Conservation (phyloP, 2,329 filamentous ascomycete species). For the Penicillium sp. region DNA sequence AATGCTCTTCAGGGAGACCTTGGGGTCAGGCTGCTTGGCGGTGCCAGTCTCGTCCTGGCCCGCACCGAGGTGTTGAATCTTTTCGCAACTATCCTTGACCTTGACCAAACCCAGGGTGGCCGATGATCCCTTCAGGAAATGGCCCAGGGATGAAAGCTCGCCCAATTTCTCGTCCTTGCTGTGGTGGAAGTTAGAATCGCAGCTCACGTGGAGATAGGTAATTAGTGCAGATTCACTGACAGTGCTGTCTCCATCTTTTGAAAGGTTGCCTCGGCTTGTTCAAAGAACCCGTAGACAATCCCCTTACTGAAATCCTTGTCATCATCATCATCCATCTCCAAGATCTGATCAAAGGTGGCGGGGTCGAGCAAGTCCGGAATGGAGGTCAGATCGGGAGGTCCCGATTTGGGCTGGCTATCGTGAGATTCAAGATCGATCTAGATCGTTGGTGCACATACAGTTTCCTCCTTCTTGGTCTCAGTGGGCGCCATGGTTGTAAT, state of each 20-base stretch:
- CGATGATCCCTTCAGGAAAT: constrained; percentile 96
- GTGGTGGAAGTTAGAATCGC: constrained; percentile 2
- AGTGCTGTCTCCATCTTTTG: constrained; percentile 72
- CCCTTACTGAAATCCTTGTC: constrained; percentile 81
- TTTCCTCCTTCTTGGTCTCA: constrained; percentile 24
- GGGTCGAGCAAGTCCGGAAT: constrained; percentile 72
- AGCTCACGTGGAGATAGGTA: background rate
- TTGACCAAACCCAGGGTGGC: constrained; percentile 87
- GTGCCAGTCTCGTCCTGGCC: constrained; percentile 71
- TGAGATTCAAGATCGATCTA: constrained; percentile 6
- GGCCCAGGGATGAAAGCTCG: constrained; percentile 76
- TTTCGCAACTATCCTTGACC: constrained; percentile 88
- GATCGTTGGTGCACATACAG: constrained; percentile 16
- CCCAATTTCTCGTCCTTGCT: constrained; percentile 64
- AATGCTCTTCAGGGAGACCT: constrained; percentile 64
- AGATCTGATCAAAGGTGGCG: constrained; percentile 82
- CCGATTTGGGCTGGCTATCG: constrained; percentile 42
- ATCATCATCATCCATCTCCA: constrained; percentile 94
- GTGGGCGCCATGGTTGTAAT: constrained; percentile 25
- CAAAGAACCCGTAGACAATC: constrained; percentile 88
- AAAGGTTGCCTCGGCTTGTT: constrained; percentile 84
- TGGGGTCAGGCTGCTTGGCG: constrained; percentile 58
- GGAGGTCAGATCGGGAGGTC: constrained; percentile 50
- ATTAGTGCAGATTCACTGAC: constrained; percentile 53
- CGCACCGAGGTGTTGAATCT: constrained; percentile 89